These are phyloP conservation scores for Mercurialis annua DNA, from an alignment of 345 rosid genomes.

Conservation along the genomic window DNA sequence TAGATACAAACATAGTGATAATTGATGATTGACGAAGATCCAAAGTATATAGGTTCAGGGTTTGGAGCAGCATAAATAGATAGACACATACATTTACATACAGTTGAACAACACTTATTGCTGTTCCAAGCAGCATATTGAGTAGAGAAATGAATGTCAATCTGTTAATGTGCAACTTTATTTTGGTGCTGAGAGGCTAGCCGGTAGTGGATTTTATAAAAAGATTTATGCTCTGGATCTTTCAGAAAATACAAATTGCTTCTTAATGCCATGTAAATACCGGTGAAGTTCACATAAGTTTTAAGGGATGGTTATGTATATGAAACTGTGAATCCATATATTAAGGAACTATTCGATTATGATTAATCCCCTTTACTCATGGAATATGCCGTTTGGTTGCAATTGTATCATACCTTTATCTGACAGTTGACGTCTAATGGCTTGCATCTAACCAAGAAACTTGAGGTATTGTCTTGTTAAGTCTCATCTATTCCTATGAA, in stretches of 20 bases:
- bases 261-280: too few relatives aligned
- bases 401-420: not conserved
- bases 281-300: too few relatives aligned
- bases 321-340: too few relatives aligned
- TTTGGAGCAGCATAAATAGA: slow-evolving; percentile 4
- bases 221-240: not conserved
- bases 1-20: slow-evolving; percentile 7
- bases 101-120: not conserved
- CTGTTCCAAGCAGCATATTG: not conserved
- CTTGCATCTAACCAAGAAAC: not conserved
- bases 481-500: not conserved
- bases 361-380: not conserved
- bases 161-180: not conserved
- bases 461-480: not conserved
- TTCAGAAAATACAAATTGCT: not conserved
- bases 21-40: slow-evolving; percentile 4
- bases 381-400: not conserved
- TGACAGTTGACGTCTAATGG: not conserved
- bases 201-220: not conserved
- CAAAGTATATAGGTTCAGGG: not conserved
- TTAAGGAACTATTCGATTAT: too few relatives aligned
- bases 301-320: too few relatives aligned
- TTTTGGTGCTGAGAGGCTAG: not conserved
- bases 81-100: not conserved
- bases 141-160: not conserved